A percentile compares a stretch with the other conserved stretches of the same genome.
phyloP scores from a whole-genome alignment of 345 rosid species.

The Boechera retrofracta region DNA sequence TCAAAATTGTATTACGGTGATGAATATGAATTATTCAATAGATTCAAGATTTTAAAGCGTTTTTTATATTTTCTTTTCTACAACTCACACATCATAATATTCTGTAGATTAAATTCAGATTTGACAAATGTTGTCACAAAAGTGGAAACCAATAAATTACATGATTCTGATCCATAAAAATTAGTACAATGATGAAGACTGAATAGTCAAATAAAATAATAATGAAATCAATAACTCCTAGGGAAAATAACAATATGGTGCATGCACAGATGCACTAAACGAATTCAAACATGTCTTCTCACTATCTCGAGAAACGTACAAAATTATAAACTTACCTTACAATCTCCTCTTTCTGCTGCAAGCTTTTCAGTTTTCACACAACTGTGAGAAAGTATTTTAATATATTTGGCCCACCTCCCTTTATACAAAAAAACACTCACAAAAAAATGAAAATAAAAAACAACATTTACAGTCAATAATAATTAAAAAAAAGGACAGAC shows the following conservation, averaged over 20 bases:
- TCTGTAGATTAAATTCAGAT: slow-evolving; percentile 31
- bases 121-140: slow-evolving; percentile 42
- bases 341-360: slow-evolving; percentile 40
- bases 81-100: slow-evolving; percentile 30
- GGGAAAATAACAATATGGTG: slow-evolving; percentile 26
- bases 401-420: slow-evolving; percentile 40
- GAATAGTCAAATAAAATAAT: slow-evolving; percentile 20
- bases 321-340: slow-evolving; percentile 30
- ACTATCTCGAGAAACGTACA: slow-evolving; percentile 50
- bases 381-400: slow-evolving; percentile 36
- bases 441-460: background rate
- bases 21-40: background rate
- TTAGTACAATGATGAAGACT: slow-evolving; percentile 32
- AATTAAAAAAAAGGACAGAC: slow-evolving; percentile 38
- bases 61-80: background rate
- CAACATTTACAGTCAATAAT: slow-evolving; percentile 40
- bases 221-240: slow-evolving; percentile 19
- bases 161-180: slow-evolving; percentile 24
- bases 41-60: background rate
- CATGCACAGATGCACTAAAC: slow-evolving; percentile 31
- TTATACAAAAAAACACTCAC: background rate
- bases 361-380: slow-evolving; percentile 45
- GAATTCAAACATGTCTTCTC: slow-evolving; percentile 48
- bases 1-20: background rate
- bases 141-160: slow-evolving; percentile 40